A percentile compares a stretch with the other conserved stretches of the same genome.
These are phyloP conservation scores for Trichoderma orchidacearum DNA, from an alignment of 495 filamentous ascomycete genomes.

Conservation along the genomic window DNA sequence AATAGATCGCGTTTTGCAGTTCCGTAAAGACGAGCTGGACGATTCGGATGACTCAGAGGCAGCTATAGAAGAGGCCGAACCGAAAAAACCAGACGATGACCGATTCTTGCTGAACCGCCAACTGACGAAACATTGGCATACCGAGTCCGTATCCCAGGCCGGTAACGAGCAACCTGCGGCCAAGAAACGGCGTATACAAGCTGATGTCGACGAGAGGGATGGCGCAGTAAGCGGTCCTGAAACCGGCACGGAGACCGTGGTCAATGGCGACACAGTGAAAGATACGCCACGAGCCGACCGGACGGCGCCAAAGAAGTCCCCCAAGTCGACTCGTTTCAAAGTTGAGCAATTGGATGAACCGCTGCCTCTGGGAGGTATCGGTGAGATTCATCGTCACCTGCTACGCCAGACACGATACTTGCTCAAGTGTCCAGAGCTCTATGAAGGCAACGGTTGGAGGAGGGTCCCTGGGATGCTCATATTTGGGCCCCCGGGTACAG, in stretches of 20 bases:
- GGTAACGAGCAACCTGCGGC: constrained; percentile 7
- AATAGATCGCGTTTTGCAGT: constrained; percentile 70
- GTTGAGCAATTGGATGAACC: background rate
- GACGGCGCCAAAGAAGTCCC: background rate
- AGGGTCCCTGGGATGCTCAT: constrained; percentile 2
- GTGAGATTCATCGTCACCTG: background rate
- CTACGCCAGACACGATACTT: background rate
- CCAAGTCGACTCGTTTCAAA: background rate
- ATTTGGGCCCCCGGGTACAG: constrained; percentile 3
- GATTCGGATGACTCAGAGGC: constrained; percentile 42
- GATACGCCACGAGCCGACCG: background rate
- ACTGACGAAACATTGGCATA: constrained; percentile 47
- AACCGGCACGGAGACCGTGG: background rate
- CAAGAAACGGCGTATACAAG: constrained; percentile 11
- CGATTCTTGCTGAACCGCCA: constrained; percentile 15
- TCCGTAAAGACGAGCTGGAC: constrained; percentile 55
- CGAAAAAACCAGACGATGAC: constrained; percentile 9
- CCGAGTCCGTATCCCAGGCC: constrained; percentile 6
- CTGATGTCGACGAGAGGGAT: constrained; percentile 5
- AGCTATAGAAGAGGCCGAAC: constrained; percentile 48
- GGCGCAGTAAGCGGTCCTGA: constrained; percentile 2
- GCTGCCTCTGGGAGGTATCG: background rate
- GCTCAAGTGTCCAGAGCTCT: background rate
- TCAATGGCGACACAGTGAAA: background rate
- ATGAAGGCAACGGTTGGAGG: background rate